Conservation (phyloP, 805 yeast species). For the Candida nitratophila region DNA sequence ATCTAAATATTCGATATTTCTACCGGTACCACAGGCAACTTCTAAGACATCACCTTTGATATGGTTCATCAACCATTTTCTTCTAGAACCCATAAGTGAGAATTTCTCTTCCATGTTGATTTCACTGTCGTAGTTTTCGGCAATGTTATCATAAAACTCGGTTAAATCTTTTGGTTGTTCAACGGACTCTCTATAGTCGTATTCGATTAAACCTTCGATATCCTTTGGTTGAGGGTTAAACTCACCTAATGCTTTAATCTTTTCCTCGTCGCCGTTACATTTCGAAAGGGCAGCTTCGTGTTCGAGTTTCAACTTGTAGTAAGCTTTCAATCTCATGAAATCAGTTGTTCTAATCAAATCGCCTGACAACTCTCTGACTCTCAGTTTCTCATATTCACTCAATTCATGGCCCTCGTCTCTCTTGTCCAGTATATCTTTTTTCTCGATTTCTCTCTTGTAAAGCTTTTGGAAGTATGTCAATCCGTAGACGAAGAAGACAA, state of each 20-base stretch:
- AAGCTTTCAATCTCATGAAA: slow-evolving; percentile 49
- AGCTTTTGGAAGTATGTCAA: slow-evolving; percentile 60
- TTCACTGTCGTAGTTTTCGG: slow-evolving; percentile 72
- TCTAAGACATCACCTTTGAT: slow-evolving; percentile 86
- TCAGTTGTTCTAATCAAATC: slow-evolving; percentile 62
- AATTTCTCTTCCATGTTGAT: slow-evolving; percentile 69
- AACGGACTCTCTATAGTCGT: slow-evolving; percentile 32
- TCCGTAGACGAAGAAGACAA: slow-evolving; percentile 49
- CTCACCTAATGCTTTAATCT: slow-evolving; percentile 9
- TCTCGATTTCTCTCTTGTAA: slow-evolving; percentile 57
- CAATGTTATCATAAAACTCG: slow-evolving; percentile 66
- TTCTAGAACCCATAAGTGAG: slow-evolving; percentile 51
- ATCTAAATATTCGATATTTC: slow-evolving; percentile 74
- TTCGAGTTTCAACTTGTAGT: slow-evolving; percentile 42
- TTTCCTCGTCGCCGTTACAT: slow-evolving; percentile 12
- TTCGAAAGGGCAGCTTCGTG: slow-evolving; percentile 16
- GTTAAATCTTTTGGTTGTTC: slow-evolving; percentile 78
- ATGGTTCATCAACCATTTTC: slow-evolving; percentile 75
- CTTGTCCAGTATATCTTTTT: slow-evolving; percentile 26
- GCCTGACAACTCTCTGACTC: slow-evolving; percentile 50
- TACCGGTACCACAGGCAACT: slow-evolving; percentile 93
- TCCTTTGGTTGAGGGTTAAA: slow-evolving; percentile 30
- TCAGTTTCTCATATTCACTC: slow-evolving; percentile 57
- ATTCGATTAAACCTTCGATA: slow-evolving; percentile 17
- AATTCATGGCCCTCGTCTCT: slow-evolving; percentile 29